Conservation (phyloP, 352 stramenopile genomes). For the Phytophthora podocarpi region DNA sequence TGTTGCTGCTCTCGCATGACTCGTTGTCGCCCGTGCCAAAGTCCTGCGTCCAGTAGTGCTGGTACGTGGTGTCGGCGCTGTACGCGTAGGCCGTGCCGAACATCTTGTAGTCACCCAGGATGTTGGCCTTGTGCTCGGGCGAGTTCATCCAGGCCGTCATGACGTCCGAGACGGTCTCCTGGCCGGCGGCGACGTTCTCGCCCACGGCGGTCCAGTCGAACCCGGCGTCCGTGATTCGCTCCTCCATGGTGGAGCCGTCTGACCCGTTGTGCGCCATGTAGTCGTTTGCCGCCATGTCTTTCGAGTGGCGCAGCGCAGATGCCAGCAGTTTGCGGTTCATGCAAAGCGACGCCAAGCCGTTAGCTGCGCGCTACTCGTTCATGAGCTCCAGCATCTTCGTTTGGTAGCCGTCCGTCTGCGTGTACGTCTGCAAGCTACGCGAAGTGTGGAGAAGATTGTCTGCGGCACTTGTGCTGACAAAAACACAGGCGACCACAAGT, state of each 20-base stretch:
- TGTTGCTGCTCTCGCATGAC: constrained; percentile 26
- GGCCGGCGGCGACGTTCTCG: constrained; percentile 56
- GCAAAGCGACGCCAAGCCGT: constrained; percentile 37
- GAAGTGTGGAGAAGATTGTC: constrained; percentile 14
- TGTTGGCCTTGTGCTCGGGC: constrained; percentile 46
- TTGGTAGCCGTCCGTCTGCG: constrained; percentile 24
- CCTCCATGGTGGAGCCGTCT: constrained; percentile 41
- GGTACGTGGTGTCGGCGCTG: constrained; percentile 34
- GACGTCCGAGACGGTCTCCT: constrained; percentile 41
- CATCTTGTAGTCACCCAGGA: constrained; percentile 40
- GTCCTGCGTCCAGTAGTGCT: constrained; percentile 59
- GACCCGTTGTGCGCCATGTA: constrained; percentile 55
- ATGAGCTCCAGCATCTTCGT: constrained; percentile 31
- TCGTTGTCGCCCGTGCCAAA: constrained; percentile 41
- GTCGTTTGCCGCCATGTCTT: constrained; percentile 46
- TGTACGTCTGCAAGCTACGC: constrained; percentile 27
- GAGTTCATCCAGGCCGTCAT: constrained; percentile 65
- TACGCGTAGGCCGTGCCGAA: constrained; percentile 34
- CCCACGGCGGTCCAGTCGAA: constrained; percentile 52
- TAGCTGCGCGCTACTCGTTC: constrained; percentile 45
- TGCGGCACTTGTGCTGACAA: constrained; percentile 7
- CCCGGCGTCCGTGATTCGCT: constrained; percentile 45
- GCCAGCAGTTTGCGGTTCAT: constrained; percentile 37
- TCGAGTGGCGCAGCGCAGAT: constrained; percentile 17
- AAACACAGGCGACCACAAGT: constrained; percentile 4